Evolutionary conservation across 2,329 filamentous ascomycete species (phyloP).

Genomic region (Amauroascus niger): DNA sequence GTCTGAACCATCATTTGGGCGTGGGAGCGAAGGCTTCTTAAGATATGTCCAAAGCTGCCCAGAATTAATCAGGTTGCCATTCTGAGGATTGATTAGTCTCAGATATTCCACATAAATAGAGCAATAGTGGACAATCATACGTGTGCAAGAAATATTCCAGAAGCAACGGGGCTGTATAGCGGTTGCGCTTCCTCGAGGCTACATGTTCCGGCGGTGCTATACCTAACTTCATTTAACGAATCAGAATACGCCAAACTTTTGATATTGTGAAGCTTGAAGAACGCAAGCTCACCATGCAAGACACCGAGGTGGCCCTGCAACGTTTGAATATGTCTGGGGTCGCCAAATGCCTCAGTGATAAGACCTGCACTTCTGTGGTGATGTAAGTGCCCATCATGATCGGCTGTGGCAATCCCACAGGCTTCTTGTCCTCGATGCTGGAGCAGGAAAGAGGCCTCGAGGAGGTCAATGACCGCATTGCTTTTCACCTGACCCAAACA

Average conservation of each 20-base stretch:
- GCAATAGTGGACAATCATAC: neutral
- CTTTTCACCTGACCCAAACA: too few species aligned
- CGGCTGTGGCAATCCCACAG: neutral
- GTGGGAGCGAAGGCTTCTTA: neutral
- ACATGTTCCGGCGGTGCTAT: neutral
- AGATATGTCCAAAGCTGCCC: neutral
- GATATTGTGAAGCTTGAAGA: too few species aligned
- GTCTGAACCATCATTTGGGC: neutral
- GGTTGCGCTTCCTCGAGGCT: neutral
- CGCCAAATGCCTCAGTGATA: neutral
- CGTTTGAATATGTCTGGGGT: neutral
- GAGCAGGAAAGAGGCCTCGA: too few species aligned
- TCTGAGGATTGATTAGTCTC: neutral
- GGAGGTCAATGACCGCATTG: too few species aligned
- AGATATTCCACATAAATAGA: neutral
- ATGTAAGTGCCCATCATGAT: neutral
- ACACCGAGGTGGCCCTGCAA: too few species aligned
- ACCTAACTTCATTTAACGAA: neutral
- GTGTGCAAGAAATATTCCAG: too few species aligned
- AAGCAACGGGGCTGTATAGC: neutral
- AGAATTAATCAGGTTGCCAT: neutral
- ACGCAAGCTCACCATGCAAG: too few species aligned
- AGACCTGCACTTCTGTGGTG: neutral
- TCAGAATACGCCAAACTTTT: neutral
- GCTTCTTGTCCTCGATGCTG: constrained; percentile 49